phyloP scores from a whole-genome alignment of 1,284 basidiomycete genomes.

The Apiotrichum porosum region DNA sequence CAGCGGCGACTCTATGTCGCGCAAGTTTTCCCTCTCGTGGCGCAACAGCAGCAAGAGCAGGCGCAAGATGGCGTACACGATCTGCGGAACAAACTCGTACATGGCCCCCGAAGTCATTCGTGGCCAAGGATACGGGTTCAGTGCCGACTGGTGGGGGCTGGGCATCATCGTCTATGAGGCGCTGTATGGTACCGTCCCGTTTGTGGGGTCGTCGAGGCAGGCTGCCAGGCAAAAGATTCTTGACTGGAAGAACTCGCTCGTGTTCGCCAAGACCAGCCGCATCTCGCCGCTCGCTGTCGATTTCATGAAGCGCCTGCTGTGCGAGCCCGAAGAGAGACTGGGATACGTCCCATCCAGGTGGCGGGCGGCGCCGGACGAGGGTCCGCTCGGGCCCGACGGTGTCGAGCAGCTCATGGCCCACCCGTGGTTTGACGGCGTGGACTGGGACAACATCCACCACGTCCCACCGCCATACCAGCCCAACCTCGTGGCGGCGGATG shows the following conservation, averaged over 20 bases:
- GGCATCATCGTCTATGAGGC: slow-evolving; percentile 78
- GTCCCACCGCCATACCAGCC: slow-evolving; percentile 82
- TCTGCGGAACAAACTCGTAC: slow-evolving; percentile 77
- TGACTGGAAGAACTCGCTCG: slow-evolving; percentile 82
- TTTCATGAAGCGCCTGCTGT: slow-evolving; percentile 80
- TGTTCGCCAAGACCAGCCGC: slow-evolving; percentile 76
- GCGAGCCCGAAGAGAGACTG: slow-evolving; percentile 88
- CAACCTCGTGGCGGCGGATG: slow-evolving; percentile 68
- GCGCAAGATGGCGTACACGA: slow-evolving; percentile 88
- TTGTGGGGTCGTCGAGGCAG: slow-evolving; percentile 76
- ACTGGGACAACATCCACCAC: slow-evolving; percentile 77
- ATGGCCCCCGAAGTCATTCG: slow-evolving; percentile 94
- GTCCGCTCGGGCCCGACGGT: slow-evolving; percentile 57
- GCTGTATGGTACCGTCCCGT: slow-evolving; percentile 86
- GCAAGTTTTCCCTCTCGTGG: slow-evolving; percentile 29
- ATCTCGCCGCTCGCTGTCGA: slow-evolving; percentile 80
- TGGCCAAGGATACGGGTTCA: slow-evolving; percentile 76
- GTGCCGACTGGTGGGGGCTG: slow-evolving; percentile 97
- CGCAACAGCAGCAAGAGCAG: slow-evolving; percentile 67
- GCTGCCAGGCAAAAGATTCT: slow-evolving; percentile 86
- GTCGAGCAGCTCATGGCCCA: slow-evolving; percentile 73
- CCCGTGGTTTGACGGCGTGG: slow-evolving; percentile 78
- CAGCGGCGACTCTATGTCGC: too few relatives aligned
- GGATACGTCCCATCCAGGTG: slow-evolving; percentile 56
- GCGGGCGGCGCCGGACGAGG: slow-evolving; percentile 4